Percentiles rank a stretch among this genome's conserved stretches.
phyloP scores from a whole-genome alignment of 208 protist species.

The Acanthamoeba castellanii region DNA sequence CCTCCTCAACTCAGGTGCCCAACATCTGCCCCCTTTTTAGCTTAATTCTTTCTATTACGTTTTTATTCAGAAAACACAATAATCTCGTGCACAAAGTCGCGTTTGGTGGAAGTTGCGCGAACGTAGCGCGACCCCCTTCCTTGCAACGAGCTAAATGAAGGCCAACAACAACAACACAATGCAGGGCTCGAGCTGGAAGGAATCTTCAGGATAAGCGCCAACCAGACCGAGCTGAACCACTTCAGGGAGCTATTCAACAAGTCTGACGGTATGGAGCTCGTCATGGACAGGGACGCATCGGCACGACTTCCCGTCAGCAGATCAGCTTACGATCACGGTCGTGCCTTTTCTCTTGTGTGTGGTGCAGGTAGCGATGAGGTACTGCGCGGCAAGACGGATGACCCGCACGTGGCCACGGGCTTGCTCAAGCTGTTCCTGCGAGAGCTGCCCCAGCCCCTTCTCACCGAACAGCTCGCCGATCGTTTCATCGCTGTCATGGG shows the following conservation, averaged over 20 bases:
- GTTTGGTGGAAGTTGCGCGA: neutral
- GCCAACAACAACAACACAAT: neutral
- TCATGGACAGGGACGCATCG: neutral
- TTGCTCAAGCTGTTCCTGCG: slow-evolving; percentile 69
- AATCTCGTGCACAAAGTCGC: neutral
- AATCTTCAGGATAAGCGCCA: slow-evolving; percentile 40
- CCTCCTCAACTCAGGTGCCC: slow-evolving; percentile 1
- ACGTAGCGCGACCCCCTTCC: neutral
- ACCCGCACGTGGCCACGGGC: slow-evolving; percentile 51
- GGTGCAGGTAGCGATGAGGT: slow-evolving; percentile 31
- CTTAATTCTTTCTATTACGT: neutral
- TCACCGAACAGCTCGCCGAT: slow-evolving; percentile 66
- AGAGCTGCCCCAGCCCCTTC: slow-evolving; percentile 56
- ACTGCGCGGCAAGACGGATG: slow-evolving; percentile 47
- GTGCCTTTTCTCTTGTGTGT: neutral
- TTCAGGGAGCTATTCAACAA: slow-evolving; percentile 59
- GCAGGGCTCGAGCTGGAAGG: slow-evolving; percentile 51
- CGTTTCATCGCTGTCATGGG: slow-evolving; percentile 49
- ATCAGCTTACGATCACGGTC: neutral
- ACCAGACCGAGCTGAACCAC: slow-evolving; percentile 22
- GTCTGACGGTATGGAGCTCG: neutral
- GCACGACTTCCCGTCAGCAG: neutral
- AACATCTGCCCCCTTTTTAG: neutral
- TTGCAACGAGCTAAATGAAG: neutral
- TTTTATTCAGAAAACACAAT: neutral